Conservation (phyloP, 75 land plant genomes). For the Gnetum montanum region DNA sequence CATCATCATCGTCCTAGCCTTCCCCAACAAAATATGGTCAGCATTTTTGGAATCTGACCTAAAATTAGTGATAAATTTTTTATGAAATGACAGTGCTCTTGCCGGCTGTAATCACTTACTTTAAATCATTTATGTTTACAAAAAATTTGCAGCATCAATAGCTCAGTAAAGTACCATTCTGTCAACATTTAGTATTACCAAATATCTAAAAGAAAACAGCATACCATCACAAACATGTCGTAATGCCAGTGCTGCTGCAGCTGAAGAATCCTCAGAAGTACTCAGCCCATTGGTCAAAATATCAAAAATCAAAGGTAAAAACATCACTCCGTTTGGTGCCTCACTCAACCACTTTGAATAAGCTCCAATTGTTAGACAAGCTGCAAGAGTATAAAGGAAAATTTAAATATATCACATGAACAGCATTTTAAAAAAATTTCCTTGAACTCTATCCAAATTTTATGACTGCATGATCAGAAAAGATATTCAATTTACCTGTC, state of each 20-base stretch:
- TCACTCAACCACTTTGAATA: constrained; percentile 91
- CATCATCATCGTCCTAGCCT: too few relatives aligned
- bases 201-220: background rate
- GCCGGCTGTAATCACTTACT: too few relatives aligned
- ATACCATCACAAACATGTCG: constrained; percentile 93
- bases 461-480: background rate
- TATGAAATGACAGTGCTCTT: too few relatives aligned
- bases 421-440: too few relatives aligned
- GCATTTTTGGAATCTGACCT: too few relatives aligned
- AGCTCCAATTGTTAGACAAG: constrained; percentile 87
- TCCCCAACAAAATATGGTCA: too few relatives aligned
- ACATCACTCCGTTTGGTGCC: constrained; percentile 37
- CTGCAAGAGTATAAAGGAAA: constrained; percentile 48
- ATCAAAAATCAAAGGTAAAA: constrained; percentile 59
- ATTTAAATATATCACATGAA: too few relatives aligned
- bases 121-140: too few relatives aligned
- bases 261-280: constrained; percentile 74
- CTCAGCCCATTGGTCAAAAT: constrained; percentile 71
- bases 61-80: too few relatives aligned
- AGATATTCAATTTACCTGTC: constrained; percentile 42
- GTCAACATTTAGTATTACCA: too few relatives aligned
- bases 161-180: too few relatives aligned
- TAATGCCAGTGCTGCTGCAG: constrained; percentile 93
- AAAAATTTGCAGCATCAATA: too few relatives aligned
- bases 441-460: background rate